Evolutionary conservation across 2,329 filamentous ascomycete species (phyloP).

Genomic region (Ascochyta pisi): DNA sequence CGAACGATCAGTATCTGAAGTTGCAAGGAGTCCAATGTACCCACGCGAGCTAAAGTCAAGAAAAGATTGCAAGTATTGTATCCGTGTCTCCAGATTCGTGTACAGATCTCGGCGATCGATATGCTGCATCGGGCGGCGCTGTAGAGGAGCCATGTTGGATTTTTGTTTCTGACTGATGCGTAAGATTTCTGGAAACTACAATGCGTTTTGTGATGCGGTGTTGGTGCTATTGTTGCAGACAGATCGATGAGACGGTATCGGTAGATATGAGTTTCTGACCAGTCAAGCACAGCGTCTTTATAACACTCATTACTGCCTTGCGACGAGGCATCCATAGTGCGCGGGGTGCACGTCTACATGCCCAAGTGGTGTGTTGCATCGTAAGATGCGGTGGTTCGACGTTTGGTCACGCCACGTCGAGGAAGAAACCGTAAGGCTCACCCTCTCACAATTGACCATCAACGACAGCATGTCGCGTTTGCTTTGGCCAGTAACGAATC

Average conservation of each 20-base stretch:
- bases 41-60: constrained; percentile 75
- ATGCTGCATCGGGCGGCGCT: constrained; percentile 58
- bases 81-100: constrained; percentile 71
- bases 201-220: background rate
- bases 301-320: constrained; percentile 1
- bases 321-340: constrained; percentile 1
- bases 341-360: background rate
- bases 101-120: constrained; percentile 75
- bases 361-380: constrained; percentile 28
- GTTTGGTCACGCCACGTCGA: constrained; percentile 21
- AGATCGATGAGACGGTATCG: background rate
- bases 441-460: background rate
- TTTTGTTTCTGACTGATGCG: background rate
- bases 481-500: background rate
- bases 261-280: background rate
- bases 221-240: background rate
- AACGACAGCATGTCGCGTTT: background rate
- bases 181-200: background rate
- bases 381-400: constrained; percentile 34
- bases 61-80: constrained; percentile 77
- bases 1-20: background rate
- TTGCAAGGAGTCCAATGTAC: constrained; percentile 33
- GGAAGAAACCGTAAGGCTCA: constrained; percentile 1
- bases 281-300: constrained; percentile 10
- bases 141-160: constrained; percentile 33